A percentile compares a stretch with the other conserved stretches of the same genome.
These are phyloP conservation scores for Cryptococcus sp. DNA, from an alignment of 1,284 basidiomycete species.

Conservation along the genomic window DNA sequence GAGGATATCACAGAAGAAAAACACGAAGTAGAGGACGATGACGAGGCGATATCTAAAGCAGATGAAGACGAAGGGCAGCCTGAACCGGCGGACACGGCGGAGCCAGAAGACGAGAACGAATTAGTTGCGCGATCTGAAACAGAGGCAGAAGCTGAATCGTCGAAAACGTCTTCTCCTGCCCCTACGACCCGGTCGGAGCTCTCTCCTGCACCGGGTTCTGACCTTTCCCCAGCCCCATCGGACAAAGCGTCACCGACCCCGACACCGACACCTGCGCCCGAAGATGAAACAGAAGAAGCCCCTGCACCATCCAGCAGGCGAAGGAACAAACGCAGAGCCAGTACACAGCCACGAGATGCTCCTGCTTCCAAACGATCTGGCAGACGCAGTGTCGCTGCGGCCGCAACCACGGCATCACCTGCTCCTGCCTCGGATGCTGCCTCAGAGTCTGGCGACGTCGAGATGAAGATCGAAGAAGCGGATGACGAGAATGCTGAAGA, in stretches of 20 bases:
- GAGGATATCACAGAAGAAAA: conserved; percentile 8
- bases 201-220: conserved; percentile 26
- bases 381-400: conserved; percentile 18
- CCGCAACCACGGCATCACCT: conserved; percentile 14
- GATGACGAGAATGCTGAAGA: background rate
- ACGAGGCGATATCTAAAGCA: background rate
- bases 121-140: background rate
- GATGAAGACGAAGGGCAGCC: conserved; percentile 2
- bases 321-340: conserved; percentile 37
- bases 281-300: conserved; percentile 2
- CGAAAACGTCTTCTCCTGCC: conserved; percentile 4
- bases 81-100: background rate
- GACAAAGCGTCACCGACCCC: conserved; percentile 3
- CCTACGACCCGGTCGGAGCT: conserved; percentile 24
- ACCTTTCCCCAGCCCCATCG: conserved; percentile 26
- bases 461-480: conserved; percentile 8
- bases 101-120: background rate
- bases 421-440: conserved; percentile 7
- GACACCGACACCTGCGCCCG: background rate
- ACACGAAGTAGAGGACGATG: conserved; percentile 4
- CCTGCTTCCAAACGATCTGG: conserved; percentile 29
- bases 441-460: conserved; percentile 4
- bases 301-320: conserved; percentile 13
- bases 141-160: background rate
- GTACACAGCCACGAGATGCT: conserved; percentile 20